Percentiles rank a stretch among this genome's conserved stretches.
Conservation (phyloP, 2,329 filamentous ascomycete species). For the Fusarium beomiforme region DNA sequence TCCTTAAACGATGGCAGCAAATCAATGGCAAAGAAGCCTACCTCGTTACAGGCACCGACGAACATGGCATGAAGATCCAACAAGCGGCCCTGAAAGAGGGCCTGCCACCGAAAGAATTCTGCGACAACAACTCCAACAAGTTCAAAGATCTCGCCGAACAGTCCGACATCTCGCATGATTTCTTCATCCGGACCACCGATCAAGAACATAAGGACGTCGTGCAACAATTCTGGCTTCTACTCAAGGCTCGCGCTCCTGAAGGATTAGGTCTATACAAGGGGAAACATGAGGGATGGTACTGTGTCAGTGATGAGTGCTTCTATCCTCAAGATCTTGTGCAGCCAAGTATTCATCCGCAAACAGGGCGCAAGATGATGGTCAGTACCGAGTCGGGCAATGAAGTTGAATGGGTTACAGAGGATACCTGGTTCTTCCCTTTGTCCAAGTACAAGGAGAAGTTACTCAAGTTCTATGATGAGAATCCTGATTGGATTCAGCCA, state of each 20-base stretch:
- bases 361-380: conserved; percentile 83
- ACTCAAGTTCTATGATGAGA: conserved; percentile 80
- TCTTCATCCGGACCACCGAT: conserved; percentile 94
- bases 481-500: conserved; percentile 82
- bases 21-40: conserved; percentile 77
- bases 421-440: conserved; percentile 94
- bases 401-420: conserved; percentile 94
- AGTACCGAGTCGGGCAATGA: conserved; percentile 89
- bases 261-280: conserved; percentile 83
- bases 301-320: conserved; percentile 95
- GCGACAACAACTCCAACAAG: conserved; percentile 82
- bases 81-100: conserved; percentile 79
- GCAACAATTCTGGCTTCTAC: conserved; percentile 85
- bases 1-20: conserved; percentile 90
- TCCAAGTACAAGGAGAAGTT: conserved; percentile 83
- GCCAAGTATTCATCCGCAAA: conserved; percentile 78
- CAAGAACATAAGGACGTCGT: conserved; percentile 83
- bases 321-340: conserved; percentile 83
- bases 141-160: conserved; percentile 79
- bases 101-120: conserved; percentile 83
- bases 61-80: conserved; percentile 98
- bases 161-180: conserved; percentile 78
- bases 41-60: conserved; percentile 91
- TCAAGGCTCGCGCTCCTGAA: conserved; percentile 65
- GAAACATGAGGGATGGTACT: conserved; percentile 96